These are phyloP conservation scores for Stylosanthes scabra DNA, from an alignment of 331 rosid genomes.

Conservation along the genomic window DNA sequence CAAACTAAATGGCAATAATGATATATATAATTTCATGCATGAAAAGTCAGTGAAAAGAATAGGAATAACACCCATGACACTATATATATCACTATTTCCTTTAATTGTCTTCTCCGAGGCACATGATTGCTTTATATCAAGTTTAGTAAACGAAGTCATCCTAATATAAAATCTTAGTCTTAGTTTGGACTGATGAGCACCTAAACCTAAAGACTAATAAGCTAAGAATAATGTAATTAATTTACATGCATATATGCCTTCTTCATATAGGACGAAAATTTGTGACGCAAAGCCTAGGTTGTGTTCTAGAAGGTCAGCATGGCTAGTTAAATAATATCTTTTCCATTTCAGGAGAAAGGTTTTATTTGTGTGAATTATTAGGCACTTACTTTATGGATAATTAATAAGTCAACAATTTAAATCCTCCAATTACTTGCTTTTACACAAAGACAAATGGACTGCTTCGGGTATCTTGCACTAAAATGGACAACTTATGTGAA, in stretches of 20 bases:
- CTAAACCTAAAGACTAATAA: neutral
- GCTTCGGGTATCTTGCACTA: neutral
- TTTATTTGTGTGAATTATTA: neutral
- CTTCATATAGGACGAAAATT: neutral
- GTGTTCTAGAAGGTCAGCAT: neutral
- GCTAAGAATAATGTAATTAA: neutral
- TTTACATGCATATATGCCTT: neutral
- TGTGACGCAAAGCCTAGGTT: slow-evolving; percentile 16
- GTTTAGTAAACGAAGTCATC: neutral
- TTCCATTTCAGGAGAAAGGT: neutral
- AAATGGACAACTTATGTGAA: neutral
- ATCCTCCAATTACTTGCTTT: neutral
- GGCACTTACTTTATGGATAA: neutral
- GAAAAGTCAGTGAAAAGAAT: slow-evolving; percentile 34
- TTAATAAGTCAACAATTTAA: neutral
- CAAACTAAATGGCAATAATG: slow-evolving; percentile 34
- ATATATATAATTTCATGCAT: slow-evolving; percentile 1
- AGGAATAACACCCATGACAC: neutral
- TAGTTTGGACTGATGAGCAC: neutral
- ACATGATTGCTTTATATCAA: neutral
- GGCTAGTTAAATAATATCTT: neutral
- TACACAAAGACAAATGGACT: slow-evolving; percentile 1
- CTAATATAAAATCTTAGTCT: neutral
- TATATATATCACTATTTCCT: neutral
- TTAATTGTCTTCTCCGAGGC: neutral